Evolutionary conservation across 768 basidiomycete genomes (phyloP).

Genomic region (Calocera cornea): DNA sequence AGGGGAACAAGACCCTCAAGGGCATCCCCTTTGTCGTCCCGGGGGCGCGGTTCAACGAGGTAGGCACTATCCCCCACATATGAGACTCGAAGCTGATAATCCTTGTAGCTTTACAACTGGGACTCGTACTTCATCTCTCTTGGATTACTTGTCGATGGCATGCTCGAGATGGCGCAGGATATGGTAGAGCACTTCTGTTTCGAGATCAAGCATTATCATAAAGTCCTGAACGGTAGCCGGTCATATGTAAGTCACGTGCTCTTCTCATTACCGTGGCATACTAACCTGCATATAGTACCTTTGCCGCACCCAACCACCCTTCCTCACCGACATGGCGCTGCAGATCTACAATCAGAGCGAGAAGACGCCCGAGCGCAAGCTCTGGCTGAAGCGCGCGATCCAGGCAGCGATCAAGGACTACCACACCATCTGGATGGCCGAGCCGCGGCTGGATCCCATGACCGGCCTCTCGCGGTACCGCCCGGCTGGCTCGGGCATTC

Average conservation of each 20-base stretch:
- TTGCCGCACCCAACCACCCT: constrained; percentile 90
- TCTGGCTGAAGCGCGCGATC: constrained; percentile 90
- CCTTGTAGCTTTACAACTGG: constrained; percentile 73
- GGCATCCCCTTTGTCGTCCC: constrained; percentile 97
- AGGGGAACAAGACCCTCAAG: constrained; percentile 68
- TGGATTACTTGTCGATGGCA: constrained; percentile 87
- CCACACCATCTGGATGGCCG: constrained; percentile 91
- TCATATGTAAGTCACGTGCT: constrained; percentile 33
- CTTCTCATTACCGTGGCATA: neutral
- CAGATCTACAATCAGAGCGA: constrained; percentile 97
- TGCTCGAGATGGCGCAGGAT: constrained; percentile 86
- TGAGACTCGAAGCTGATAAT: neutral
- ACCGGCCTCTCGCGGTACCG: constrained; percentile 91
- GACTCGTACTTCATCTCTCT: constrained; percentile 90
- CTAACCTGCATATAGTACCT: constrained; percentile 51
- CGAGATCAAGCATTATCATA: constrained; percentile 95
- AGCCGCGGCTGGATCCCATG: constrained; percentile 86
- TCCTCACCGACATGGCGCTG: constrained; percentile 96
- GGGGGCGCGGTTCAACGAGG: constrained; percentile 88
- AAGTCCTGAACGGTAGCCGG: constrained; percentile 82
- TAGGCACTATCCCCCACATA: constrained; percentile 22
- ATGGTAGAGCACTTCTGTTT: constrained; percentile 99
- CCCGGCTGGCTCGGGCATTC: constrained; percentile 87
- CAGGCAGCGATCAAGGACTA: constrained; percentile 98
- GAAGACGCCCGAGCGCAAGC: constrained; percentile 64